Conservation (phyloP, 768 basidiomycete genomes). For the Collybia nuda region DNA sequence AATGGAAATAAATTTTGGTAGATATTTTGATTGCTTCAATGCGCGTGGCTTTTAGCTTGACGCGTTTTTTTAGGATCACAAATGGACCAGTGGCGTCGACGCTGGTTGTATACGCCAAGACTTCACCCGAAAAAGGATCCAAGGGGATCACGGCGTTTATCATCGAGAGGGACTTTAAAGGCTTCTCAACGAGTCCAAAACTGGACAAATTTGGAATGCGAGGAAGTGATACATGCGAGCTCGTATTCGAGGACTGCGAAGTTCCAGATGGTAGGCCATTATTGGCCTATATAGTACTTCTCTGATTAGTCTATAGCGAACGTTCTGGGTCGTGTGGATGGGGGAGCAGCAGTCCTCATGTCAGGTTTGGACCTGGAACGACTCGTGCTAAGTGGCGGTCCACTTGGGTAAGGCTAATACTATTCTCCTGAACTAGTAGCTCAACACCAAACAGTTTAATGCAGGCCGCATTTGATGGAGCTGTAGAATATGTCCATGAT, state of each 20-base stretch:
- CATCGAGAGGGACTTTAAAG: slow-evolving; percentile 77
- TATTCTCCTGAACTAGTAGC: slow-evolving; percentile 4
- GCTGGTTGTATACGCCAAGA: slow-evolving; percentile 91
- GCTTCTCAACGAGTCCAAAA: slow-evolving; percentile 88
- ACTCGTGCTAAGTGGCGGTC: slow-evolving; percentile 89
- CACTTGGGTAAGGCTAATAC: slow-evolving; percentile 63
- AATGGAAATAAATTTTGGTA: slow-evolving; percentile 96
- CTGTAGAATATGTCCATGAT: slow-evolving; percentile 89
- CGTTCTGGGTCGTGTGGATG: slow-evolving; percentile 76
- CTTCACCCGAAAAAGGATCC: slow-evolving; percentile 70
- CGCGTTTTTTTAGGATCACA: slow-evolving; percentile 68
- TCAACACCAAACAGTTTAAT: slow-evolving; percentile 56
- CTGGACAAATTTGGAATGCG: slow-evolving; percentile 97
- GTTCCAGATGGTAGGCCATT: slow-evolving; percentile 73
- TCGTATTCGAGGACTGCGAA: slow-evolving; percentile 88
- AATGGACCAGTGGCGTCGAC: slow-evolving; percentile 93
- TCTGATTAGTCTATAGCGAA: slow-evolving; percentile 54
- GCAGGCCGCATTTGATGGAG: slow-evolving; percentile 91
- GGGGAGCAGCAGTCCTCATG: slow-evolving; percentile 89
- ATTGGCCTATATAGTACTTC: slow-evolving; percentile 1
- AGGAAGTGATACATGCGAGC: slow-evolving; percentile 92
- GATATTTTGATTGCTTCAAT: slow-evolving; percentile 20
- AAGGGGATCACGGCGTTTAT: slow-evolving; percentile 94
- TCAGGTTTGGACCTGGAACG: slow-evolving; percentile 92
- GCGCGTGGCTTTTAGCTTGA: slow-evolving; percentile 4